Conservation (phyloP, 164 flowering plant genomes). For the Liquidambar formosana region DNA sequence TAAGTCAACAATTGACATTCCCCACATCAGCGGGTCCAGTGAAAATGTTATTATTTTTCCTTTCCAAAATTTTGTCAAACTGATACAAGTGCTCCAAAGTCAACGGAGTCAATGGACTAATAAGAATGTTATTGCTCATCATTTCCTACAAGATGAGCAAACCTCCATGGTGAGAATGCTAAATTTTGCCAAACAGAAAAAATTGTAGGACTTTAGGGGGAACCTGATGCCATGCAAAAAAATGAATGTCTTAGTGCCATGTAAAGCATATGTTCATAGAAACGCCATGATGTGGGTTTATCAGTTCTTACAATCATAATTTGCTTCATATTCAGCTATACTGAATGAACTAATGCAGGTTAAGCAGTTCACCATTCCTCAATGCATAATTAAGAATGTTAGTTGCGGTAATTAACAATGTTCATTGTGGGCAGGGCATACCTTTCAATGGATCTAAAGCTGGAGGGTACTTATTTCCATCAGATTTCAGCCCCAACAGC, state of each 20-base stretch:
- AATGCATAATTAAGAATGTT: background rate
- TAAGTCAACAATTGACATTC: no score
- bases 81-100: no score
- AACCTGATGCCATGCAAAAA: background rate
- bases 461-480: conserved; percentile 80
- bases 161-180: no score
- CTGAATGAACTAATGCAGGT: background rate
- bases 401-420: background rate
- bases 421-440: conserved; percentile 19
- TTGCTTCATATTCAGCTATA: background rate
- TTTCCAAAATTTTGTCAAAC: no score
- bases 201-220: no score
- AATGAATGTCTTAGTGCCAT: background rate
- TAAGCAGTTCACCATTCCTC: background rate
- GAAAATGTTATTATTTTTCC: no score
- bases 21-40: no score
- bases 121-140: no score
- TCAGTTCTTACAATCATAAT: background rate
- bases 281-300: background rate
- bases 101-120: no score
- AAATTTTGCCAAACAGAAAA: no score
- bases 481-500: conserved; percentile 51
- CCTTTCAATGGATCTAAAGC: conserved; percentile 86
- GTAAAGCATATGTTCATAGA: background rate
- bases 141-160: no score